Conservation (phyloP, 2,329 filamentous ascomycete species). For the Zasmidium citrigriseum region DNA sequence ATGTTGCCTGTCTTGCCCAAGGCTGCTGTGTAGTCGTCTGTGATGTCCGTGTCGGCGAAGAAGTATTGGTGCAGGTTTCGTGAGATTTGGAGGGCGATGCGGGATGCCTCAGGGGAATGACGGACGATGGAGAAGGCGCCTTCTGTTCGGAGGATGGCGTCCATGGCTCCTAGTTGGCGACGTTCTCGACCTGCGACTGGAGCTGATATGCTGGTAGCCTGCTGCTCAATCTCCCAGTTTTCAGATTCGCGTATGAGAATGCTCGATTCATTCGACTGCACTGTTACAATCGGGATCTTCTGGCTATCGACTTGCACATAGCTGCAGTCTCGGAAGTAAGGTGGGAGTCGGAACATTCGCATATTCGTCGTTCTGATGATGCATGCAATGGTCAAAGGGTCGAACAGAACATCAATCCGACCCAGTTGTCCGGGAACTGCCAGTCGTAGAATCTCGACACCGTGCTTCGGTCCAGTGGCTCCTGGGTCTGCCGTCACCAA, state of each 20-base stretch:
- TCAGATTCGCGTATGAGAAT: not conserved
- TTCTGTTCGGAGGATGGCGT: slow-evolving; percentile 53
- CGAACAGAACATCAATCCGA: slow-evolving; percentile 45
- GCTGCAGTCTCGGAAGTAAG: slow-evolving; percentile 19
- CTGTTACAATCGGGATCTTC: not conserved
- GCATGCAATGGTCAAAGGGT: slow-evolving; percentile 34
- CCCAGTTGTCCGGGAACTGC: slow-evolving; percentile 53
- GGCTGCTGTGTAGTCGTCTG: slow-evolving; percentile 24
- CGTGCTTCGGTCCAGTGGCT: slow-evolving; percentile 54
- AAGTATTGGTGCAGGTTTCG: slow-evolving; percentile 62
- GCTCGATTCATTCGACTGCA: not conserved
- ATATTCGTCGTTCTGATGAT: slow-evolving; percentile 47
- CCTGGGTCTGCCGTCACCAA: slow-evolving; percentile 54
- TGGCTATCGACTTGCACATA: slow-evolving; percentile 21
- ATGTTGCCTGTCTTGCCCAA: slow-evolving; percentile 44
- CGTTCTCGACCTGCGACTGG: slow-evolving; percentile 40
- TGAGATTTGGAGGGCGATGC: slow-evolving; percentile 55
- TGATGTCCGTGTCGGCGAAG: slow-evolving; percentile 52
- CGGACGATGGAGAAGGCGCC: slow-evolving; percentile 48
- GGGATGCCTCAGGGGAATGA: slow-evolving; percentile 30
- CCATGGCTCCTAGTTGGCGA: slow-evolving; percentile 54
- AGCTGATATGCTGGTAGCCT: slow-evolving; percentile 10
- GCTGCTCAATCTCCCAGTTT: slow-evolving; percentile 7
- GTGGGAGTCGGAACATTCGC: slow-evolving; percentile 27
- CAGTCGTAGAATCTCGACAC: slow-evolving; percentile 54